Percentiles rank a stretch among this genome's conserved stretches.
phyloP scores from a whole-genome alignment of 2,329 filamentous ascomycete genomes.

The Grosmannia clavigera region DNA sequence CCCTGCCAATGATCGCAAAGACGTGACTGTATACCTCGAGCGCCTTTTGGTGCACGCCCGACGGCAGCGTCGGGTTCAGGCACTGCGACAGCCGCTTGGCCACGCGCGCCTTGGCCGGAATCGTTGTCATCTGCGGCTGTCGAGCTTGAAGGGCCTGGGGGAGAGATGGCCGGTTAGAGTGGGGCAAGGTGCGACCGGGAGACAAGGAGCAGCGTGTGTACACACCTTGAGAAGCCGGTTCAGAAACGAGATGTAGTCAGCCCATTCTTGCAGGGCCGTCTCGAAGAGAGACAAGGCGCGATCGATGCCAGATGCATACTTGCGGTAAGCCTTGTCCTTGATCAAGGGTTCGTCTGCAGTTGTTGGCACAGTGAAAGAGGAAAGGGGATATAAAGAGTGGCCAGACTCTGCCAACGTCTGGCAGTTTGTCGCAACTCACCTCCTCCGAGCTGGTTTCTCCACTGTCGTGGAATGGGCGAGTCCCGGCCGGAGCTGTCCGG shows the following conservation, averaged over 20 bases:
- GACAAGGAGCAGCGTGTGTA: not conserved
- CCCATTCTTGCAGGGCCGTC: slow-evolving; percentile 92
- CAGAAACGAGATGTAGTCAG: slow-evolving; percentile 96
- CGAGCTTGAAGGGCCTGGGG: slow-evolving; percentile 78
- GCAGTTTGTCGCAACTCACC: slow-evolving; percentile 35
- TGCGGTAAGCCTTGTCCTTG: slow-evolving; percentile 62
- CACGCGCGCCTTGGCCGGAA: slow-evolving; percentile 73
- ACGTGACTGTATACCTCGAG: slow-evolving; percentile 88
- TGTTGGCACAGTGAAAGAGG: not conserved
- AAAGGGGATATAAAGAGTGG: not conserved
- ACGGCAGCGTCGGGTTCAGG: slow-evolving; percentile 82
- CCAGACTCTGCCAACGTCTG: not conserved
- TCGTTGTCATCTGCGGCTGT: slow-evolving; percentile 54
- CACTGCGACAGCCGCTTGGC: slow-evolving; percentile 92
- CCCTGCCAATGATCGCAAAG: slow-evolving; percentile 72
- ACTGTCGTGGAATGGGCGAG: slow-evolving; percentile 62
- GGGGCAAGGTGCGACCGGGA: not conserved
- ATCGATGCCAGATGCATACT: slow-evolving; percentile 82
- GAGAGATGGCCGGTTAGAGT: not conserved
- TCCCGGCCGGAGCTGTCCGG: slow-evolving; percentile 75
- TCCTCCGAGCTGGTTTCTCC: slow-evolving; percentile 64
- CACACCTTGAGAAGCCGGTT: slow-evolving; percentile 75
- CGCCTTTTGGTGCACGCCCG: slow-evolving; percentile 93
- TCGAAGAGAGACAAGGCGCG: slow-evolving; percentile 83
- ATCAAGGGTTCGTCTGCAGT: slow-evolving; percentile 38